phyloP scores from a whole-genome alignment of 345 rosid species.

The Rhizophora mangle region DNA sequence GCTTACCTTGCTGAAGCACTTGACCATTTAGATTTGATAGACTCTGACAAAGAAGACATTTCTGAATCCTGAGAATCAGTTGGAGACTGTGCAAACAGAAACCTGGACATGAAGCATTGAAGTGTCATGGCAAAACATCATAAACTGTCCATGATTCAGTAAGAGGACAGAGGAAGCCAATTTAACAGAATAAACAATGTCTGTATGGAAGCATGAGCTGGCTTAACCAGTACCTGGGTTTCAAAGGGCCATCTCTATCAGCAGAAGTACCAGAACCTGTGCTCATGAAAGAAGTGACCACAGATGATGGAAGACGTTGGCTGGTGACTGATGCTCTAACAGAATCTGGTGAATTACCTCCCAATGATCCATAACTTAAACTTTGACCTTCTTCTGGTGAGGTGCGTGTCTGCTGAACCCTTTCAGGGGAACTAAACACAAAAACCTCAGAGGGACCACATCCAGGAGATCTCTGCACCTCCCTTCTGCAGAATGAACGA shows the following conservation, averaged over 20 bases:
- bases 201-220: neutral
- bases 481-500: conserved; percentile 48
- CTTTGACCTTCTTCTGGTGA: conserved; percentile 24
- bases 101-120: conserved; percentile 21
- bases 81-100: conserved; percentile 24
- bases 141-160: neutral
- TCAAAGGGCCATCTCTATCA: conserved; percentile 32
- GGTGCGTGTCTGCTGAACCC: conserved; percentile 13
- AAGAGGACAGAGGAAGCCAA: neutral
- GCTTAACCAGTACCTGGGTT: conserved; percentile 41
- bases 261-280: conserved; percentile 26
- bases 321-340: conserved; percentile 18
- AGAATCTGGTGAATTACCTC: conserved; percentile 30
- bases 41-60: conserved; percentile 55
- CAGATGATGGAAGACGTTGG: conserved; percentile 28
- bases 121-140: neutral
- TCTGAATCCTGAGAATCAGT: conserved; percentile 33
- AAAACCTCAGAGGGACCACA: conserved; percentile 34
- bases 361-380: conserved; percentile 27
- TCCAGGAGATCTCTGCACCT: conserved; percentile 42
- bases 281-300: conserved; percentile 21
- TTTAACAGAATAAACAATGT: neutral
- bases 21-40: conserved; percentile 65
- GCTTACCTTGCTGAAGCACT: conserved; percentile 68
- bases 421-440: conserved; percentile 29